Evolutionary conservation across 2,329 filamentous ascomycete genomes (phyloP).

Genomic region (Venturia carpophila): DNA sequence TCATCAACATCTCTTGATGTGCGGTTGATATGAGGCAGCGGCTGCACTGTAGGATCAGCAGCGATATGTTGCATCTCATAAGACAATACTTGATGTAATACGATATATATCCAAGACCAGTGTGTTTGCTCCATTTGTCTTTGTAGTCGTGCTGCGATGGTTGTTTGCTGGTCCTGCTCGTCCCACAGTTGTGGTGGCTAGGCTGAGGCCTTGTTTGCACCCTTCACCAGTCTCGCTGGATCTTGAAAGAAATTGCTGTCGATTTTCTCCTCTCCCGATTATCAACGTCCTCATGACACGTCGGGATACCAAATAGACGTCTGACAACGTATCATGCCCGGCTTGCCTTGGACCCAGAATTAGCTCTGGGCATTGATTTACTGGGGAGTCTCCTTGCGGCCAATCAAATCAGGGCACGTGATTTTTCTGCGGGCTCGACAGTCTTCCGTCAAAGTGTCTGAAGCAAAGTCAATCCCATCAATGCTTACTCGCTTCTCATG

Average conservation of each 20-base stretch:
- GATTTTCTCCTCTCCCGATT: not conserved
- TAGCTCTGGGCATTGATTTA: not conserved
- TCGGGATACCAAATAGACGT: not conserved
- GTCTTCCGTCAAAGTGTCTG: not conserved
- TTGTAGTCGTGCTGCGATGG: not conserved
- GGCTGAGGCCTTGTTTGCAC: constrained; percentile 11
- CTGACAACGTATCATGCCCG: not conserved
- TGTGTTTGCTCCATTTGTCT: not conserved
- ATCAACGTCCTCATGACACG: not conserved
- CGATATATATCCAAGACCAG: not conserved
- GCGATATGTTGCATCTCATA: constrained; percentile 12
- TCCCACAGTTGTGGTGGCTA: not conserved
- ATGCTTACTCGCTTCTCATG: not conserved
- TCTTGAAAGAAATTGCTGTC: not conserved
- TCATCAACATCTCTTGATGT: constrained; percentile 13
- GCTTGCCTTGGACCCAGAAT: not conserved
- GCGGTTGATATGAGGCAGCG: constrained; percentile 6
- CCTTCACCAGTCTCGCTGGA: not conserved
- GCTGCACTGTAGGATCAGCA: constrained; percentile 13
- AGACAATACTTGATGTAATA: constrained; percentile 6
- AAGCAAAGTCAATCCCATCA: not conserved
- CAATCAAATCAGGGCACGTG: not conserved
- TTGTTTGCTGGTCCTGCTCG: not conserved
- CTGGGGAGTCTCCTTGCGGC: not conserved
- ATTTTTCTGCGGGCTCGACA: not conserved